These are phyloP conservation scores for Rhizopogon salebrosus DNA, from an alignment of 768 basidiomycete species.

Conservation along the genomic window DNA sequence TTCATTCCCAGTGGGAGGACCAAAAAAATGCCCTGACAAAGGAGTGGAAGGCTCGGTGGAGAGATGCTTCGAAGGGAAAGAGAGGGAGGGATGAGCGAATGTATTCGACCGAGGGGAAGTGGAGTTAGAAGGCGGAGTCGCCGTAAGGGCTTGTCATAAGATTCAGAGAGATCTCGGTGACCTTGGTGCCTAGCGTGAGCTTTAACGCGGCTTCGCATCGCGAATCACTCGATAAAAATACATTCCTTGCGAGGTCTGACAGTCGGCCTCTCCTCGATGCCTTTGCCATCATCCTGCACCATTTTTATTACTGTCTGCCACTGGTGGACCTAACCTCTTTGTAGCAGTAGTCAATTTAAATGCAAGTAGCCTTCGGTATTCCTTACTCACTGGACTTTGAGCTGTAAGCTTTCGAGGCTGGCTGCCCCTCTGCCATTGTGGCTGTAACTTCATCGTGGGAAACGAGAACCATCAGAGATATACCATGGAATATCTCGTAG, in stretches of 20 bases:
- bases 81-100: conserved; percentile 40
- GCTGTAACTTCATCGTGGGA: too few relatives aligned
- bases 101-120: background rate
- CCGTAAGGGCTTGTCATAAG: too few relatives aligned
- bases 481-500: background rate
- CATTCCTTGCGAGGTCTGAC: background rate
- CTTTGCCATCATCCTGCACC: too few relatives aligned
- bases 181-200: background rate
- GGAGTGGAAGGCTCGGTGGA: conserved; percentile 74
- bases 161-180: background rate
- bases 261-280: too few relatives aligned
- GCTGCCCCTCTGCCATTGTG: too few relatives aligned
- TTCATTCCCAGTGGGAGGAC: conserved; percentile 67
- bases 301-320: too few relatives aligned
- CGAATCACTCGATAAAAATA: background rate
- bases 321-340: too few relatives aligned
- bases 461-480: too few relatives aligned
- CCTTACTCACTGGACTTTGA: too few relatives aligned
- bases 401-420: too few relatives aligned
- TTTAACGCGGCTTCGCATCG: background rate
- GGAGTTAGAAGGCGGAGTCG: background rate
- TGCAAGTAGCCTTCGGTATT: too few relatives aligned
- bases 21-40: conserved; percentile 59
- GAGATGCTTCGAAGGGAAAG: conserved; percentile 67
- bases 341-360: too few relatives aligned